Percentiles rank a stretch among this genome's conserved stretches.
Evolutionary conservation across 306 rosid genomes (phyloP).

Genomic region (Cotoneaster glaucophyllus): DNA sequence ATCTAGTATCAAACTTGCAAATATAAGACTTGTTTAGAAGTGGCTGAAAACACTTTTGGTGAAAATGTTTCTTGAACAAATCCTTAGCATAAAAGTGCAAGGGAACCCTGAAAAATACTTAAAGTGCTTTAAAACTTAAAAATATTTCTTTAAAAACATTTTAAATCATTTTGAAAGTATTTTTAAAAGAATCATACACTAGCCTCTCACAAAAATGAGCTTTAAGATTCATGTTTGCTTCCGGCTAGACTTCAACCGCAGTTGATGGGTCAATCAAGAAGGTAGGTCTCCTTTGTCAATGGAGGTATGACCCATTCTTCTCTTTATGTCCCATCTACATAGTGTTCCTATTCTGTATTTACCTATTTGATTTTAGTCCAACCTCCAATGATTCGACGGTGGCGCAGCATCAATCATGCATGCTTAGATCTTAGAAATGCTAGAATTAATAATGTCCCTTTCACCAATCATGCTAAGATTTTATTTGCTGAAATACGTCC

Average conservation of each 20-base stretch:
- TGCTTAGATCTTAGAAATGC: neutral
- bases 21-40: accelerated
- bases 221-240: neutral
- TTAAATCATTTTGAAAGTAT: no score
- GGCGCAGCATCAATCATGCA: neutral
- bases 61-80: no score
- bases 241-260: neutral
- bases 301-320: neutral
- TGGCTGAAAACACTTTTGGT: accelerated
- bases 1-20: neutral
- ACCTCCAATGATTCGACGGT: neutral
- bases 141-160: no score
- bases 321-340: neutral
- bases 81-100: no score
- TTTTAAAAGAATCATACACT: accelerated
- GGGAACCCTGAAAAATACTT: accelerated
- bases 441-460: neutral
- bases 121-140: accelerated
- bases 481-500: neutral
- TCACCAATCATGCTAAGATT: neutral
- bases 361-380: neutral
- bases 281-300: neutral
- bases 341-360: neutral
- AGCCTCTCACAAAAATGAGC: neutral
- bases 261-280: neutral